Percentiles rank a stretch among this genome's conserved stretches.
Conservation (phyloP, 176 grass and related monocot species). For the Rhynchospora breviuscula region DNA sequence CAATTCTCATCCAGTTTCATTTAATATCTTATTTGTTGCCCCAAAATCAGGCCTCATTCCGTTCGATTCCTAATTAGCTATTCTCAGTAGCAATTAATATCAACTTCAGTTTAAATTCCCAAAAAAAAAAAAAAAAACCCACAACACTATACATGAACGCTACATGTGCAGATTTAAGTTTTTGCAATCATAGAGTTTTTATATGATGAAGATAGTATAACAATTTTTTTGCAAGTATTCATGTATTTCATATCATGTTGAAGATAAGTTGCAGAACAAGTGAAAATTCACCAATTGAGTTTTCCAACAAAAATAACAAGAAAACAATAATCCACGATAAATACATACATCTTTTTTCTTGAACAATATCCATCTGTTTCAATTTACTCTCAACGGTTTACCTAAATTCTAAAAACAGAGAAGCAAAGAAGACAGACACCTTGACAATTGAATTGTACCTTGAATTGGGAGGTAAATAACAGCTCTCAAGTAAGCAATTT, state of each 20-base stretch:
- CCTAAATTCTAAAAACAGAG: neutral
- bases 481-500: neutral
- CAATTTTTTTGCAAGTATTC: neutral
- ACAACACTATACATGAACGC: neutral
- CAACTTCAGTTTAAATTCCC: neutral
- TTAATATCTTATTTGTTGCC: neutral
- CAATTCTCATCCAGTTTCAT: neutral
- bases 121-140: too few species aligned
- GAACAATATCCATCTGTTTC: neutral
- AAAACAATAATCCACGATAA: neutral
- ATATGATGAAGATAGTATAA: neutral
- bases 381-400: neutral
- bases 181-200: neutral
- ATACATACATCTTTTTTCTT: slow-evolving; percentile 7
- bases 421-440: neutral
- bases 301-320: neutral
- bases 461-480: neutral
- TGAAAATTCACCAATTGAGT: neutral
- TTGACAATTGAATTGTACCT: neutral
- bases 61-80: neutral
- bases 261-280: neutral
- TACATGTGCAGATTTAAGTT: neutral
- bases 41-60: neutral
- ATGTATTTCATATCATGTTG: neutral
- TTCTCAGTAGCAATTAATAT: neutral